Base-by-base conservation (phyloP, 176 grass and related monocot species). In the Hsuehochloa calcarea region DNA sequence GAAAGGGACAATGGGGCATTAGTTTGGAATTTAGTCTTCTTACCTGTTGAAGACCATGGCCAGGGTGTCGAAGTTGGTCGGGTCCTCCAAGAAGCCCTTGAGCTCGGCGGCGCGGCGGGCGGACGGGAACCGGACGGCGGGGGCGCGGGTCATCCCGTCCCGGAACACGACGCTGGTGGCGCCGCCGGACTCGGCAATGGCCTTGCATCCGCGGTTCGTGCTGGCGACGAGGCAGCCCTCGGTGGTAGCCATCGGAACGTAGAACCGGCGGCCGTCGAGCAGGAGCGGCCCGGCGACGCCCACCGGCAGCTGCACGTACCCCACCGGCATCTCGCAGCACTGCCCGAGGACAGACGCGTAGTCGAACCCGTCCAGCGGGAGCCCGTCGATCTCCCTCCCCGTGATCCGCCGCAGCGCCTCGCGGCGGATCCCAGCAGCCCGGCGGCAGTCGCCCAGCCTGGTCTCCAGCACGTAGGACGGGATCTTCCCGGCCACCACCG, bases 191-290 rank as follows among this genome's bases (percentile, higher is more conserved):
- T 72, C 93, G 9, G 90, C 87, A 71, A 93, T 95, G 41, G 88
- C 93, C 86, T 95, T 95, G 82, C 76, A 93, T 8, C 93, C 93
- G 20, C 93, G 77, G 78, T 95, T 95, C 0, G 93, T 87, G 71
- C 93, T 95, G 39, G 93, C 93, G 65, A 95, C 84, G 37, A 95
- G 87, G 74, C 93, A 95, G 13, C 93, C 93, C 86, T 95, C 90
- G 6, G 90, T 95, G 65, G 93, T 95, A n/a, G 93, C 93, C 90
- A 95, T 95, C 14, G 90, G 93, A 15, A 95, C 80, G 51, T 93
- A 93, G 61, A 85, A 9, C 0, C 89, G 58, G 59, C 35, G 74
- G 4, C 93, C 86, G 49, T 95, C 93, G 35, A 95, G 88, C 59
- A 93, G 6, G 52, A 95, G 86, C 22, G 93, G 93, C 3, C 93